Conservation (phyloP, 345 rosid genomes). For the Carallia pectinifolia region DNA sequence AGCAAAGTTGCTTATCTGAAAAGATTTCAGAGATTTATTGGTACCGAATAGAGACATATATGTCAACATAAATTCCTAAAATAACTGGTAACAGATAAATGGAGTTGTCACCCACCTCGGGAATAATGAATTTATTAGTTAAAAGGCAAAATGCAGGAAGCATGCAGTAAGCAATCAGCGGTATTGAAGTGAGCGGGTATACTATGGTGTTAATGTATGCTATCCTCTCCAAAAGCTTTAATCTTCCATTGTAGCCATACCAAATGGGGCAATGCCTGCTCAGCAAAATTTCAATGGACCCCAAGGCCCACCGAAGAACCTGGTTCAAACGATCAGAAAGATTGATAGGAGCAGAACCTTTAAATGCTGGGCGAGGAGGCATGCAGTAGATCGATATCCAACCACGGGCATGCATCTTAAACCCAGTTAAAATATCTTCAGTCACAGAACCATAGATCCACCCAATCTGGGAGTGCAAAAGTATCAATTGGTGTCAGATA, state of each 20-base stretch:
- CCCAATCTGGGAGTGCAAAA: slow-evolving; percentile 62
- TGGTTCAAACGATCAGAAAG: slow-evolving; percentile 99
- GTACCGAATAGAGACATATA: not conserved
- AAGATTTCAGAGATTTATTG: slow-evolving; percentile 7
- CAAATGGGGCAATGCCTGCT: slow-evolving; percentile 99
- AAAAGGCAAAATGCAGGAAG: slow-evolving; percentile 99
- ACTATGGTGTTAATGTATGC: slow-evolving; percentile 97
- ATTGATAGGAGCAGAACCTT: slow-evolving; percentile 99
- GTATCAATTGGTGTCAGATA: not conserved
- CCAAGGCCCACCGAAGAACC: slow-evolving; percentile 99
- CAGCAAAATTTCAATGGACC: slow-evolving; percentile 90
- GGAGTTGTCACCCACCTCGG: slow-evolving; percentile 58
- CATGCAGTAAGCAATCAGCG: slow-evolving; percentile 81
- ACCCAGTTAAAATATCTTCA: slow-evolving; percentile 98
- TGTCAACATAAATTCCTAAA: not conserved
- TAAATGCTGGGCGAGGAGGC: slow-evolving; percentile 99
- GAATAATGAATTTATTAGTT: slow-evolving; percentile 88
- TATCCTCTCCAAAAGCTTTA: slow-evolving; percentile 81
- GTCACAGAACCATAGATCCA: slow-evolving; percentile 99
- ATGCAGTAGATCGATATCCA: slow-evolving; percentile 97
- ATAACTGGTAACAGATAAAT: not conserved
- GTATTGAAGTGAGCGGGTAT: slow-evolving; percentile 91
- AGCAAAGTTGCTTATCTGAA: slow-evolving; percentile 96
- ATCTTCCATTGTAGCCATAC: slow-evolving; percentile 88
- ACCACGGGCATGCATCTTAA: slow-evolving; percentile 99